Percentiles rank a stretch among this genome's conserved stretches.
These are phyloP conservation scores for Hura crepitans DNA, from an alignment of 441 rosid genomes.

Conservation along the genomic window DNA sequence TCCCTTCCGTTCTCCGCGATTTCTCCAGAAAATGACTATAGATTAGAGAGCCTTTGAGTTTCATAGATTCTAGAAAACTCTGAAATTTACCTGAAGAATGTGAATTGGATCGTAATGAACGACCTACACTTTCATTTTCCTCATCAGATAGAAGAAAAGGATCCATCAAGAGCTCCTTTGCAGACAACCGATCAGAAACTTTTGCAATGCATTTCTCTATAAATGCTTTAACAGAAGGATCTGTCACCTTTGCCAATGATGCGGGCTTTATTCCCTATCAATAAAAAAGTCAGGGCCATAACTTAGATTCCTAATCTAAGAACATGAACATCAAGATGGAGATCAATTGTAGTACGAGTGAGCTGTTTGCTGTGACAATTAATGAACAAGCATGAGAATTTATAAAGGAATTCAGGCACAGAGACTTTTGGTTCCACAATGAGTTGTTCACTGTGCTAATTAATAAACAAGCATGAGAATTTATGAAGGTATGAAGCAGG, in stretches of 20 bases:
- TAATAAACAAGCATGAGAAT: not conserved
- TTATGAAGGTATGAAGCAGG: not conserved
- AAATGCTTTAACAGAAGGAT: slow-evolving; percentile 57
- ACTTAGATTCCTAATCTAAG: slow-evolving; percentile 8
- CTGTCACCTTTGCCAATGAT: slow-evolving; percentile 67
- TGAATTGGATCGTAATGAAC: slow-evolving; percentile 24
- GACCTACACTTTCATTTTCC: slow-evolving; percentile 42
- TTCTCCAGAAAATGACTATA: not conserved
- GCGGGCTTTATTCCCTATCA: slow-evolving; percentile 87
- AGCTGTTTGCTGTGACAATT: not conserved
- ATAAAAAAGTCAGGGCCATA: slow-evolving; percentile 15
- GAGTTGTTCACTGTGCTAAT: not conserved
- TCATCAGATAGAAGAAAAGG: slow-evolving; percentile 64
- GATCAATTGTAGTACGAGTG: not conserved
- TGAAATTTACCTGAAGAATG: slow-evolving; percentile 37
- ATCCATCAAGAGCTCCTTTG: slow-evolving; percentile 79
- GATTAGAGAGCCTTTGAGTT: slow-evolving; percentile 1
- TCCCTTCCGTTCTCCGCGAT: too few species aligned
- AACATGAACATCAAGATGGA: not conserved
- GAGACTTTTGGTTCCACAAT: not conserved
- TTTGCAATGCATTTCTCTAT: slow-evolving; percentile 86
- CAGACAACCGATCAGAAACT: slow-evolving; percentile 64
- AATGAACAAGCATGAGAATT: not conserved
- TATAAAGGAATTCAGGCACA: not conserved
- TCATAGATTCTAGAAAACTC: not conserved